Evolutionary conservation across 768 basidiomycete genomes (phyloP).

Genomic region (Royoungia palumana): DNA sequence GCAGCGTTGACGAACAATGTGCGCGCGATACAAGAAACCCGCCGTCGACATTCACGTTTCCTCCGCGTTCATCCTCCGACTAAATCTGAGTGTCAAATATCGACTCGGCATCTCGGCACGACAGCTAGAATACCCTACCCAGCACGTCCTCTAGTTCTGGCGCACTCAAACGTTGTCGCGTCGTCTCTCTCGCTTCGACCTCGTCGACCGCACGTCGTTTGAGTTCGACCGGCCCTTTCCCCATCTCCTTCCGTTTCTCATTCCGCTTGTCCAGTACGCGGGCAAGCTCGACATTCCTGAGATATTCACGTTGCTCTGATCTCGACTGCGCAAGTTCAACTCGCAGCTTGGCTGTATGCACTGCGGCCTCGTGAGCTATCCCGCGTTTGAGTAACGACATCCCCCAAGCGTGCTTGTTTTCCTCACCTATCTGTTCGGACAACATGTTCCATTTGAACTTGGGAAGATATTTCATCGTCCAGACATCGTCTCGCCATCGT

Average conservation of each 20-base stretch:
- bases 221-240: constrained; percentile 42
- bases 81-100: constrained; percentile 16
- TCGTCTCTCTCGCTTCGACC: constrained; percentile 11
- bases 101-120: constrained; percentile 12
- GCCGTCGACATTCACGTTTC: constrained; percentile 15
- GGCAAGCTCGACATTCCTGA: constrained; percentile 91
- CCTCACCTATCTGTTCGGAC: constrained; percentile 94
- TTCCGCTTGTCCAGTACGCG: constrained; percentile 80
- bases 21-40: constrained; percentile 58
- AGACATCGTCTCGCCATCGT: constrained; percentile 94
- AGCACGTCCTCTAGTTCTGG: constrained; percentile 43
- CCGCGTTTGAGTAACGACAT: constrained; percentile 9
- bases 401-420: constrained; percentile 12
- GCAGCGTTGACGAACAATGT: constrained; percentile 42
- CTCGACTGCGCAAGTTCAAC: constrained; percentile 86
- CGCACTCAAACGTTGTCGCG: constrained; percentile 9
- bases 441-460: constrained; percentile 99
- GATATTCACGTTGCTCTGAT: constrained; percentile 87
- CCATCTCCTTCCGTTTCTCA: constrained; percentile 58
- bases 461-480: constrained; percentile 99
- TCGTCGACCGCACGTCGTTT: constrained; percentile 16
- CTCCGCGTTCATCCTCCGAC: constrained; percentile 20
- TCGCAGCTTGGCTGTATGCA: constrained; percentile 85
- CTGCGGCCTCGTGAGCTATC: constrained; percentile 87
- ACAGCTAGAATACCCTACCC: constrained; percentile 48